Evolutionary conservation across 2,329 filamentous ascomycete genomes (phyloP).

Genomic region (Epichloe sylvatica): DNA sequence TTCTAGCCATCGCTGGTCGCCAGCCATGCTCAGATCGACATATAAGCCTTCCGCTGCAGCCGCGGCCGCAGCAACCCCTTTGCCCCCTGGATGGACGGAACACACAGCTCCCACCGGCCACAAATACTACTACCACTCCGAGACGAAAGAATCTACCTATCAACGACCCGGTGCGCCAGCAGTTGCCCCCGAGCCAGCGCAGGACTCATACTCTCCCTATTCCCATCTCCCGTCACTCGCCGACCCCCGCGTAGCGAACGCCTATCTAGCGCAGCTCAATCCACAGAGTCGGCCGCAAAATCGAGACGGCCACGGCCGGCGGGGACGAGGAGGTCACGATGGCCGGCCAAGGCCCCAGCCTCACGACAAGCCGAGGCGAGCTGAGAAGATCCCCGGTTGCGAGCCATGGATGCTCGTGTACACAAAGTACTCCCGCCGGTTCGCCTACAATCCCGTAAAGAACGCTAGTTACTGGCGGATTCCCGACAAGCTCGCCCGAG

Average conservation of each 20-base stretch:
- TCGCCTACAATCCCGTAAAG: conserved; percentile 77
- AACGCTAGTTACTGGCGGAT: conserved; percentile 93
- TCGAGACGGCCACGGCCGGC: conserved; percentile 20
- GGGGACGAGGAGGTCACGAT: conserved; percentile 32
- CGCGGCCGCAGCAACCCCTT: conserved; percentile 31
- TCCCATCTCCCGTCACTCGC: conserved; percentile 27
- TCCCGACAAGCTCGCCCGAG: conserved; percentile 71
- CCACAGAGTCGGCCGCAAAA: conserved; percentile 24
- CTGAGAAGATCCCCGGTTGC: conserved; percentile 63
- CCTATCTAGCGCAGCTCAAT: conserved; percentile 44
- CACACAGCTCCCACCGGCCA: conserved; percentile 82
- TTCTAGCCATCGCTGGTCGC: neutral
- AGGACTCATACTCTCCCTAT: conserved; percentile 12
- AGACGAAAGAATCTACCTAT: conserved; percentile 78
- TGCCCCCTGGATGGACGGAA: conserved; percentile 80
- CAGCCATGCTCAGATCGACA: conserved; percentile 63
- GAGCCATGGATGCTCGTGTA: conserved; percentile 87
- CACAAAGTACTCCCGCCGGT: conserved; percentile 77
- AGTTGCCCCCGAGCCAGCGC: conserved; percentile 18
- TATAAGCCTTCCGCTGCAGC: conserved; percentile 42
- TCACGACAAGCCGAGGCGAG: conserved; percentile 67
- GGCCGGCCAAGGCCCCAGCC: conserved; percentile 53
- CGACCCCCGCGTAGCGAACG: conserved; percentile 43
- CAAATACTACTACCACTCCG: conserved; percentile 73
- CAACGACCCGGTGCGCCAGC: conserved; percentile 44